phyloP scores from a whole-genome alignment of 2,329 filamentous ascomycete species.

The Macrophomina pseudophaseolina region DNA sequence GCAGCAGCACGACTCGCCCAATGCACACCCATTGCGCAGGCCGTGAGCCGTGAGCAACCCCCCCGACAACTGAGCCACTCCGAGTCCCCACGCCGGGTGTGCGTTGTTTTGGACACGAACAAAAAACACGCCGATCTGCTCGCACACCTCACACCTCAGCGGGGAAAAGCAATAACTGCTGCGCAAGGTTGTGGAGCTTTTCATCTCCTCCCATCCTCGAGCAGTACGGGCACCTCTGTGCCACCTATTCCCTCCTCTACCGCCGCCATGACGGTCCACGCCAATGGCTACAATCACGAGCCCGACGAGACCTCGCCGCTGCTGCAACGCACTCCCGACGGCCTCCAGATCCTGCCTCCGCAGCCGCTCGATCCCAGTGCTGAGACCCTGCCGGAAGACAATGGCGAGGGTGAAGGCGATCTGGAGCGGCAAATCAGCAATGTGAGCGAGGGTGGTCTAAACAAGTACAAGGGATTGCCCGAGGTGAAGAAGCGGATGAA shows the following conservation, averaged over 20 bases:
- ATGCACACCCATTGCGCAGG: constrained; percentile 14
- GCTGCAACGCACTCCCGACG: constrained; percentile 34
- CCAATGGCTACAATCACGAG: constrained; percentile 48
- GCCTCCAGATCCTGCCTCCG: constrained; percentile 23
- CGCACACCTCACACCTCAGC: background rate
- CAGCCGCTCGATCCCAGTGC: constrained; percentile 34
- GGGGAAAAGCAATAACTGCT: background rate
- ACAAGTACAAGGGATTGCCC: constrained; percentile 51
- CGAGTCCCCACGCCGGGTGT: background rate
- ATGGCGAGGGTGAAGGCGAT: constrained; percentile 35
- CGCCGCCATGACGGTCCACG: constrained; percentile 17
- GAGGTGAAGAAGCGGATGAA: constrained; percentile 58
- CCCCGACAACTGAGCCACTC: background rate
- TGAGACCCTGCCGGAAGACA: constrained; percentile 36
- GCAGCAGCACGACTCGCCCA: background rate
- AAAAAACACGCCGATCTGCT: background rate
- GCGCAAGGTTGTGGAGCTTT: too few relatives aligned
- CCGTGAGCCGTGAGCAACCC: constrained; percentile 6
- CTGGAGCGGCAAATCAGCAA: constrained; percentile 44
- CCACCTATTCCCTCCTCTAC: background rate
- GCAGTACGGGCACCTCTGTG: too few relatives aligned
- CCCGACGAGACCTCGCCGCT: constrained; percentile 55
- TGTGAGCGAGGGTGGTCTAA: constrained; percentile 31
- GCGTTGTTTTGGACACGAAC: background rate
- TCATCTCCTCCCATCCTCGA: too few relatives aligned